phyloP scores from a whole-genome alignment of 2,329 filamentous ascomycete genomes.

The Podosphaera leucotricha region DNA sequence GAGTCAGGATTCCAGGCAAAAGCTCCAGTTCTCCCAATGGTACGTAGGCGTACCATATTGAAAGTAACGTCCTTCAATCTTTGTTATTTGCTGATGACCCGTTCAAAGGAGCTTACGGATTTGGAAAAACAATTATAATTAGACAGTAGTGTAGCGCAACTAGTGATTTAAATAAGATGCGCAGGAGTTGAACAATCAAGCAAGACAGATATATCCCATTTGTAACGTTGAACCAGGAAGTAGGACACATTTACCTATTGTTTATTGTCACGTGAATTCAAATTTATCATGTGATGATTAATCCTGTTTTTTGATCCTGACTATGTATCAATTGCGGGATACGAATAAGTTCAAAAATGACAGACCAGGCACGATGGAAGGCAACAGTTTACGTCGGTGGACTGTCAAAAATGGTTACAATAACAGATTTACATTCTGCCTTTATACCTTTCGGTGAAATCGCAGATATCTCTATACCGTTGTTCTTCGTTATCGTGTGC shows the following conservation, averaged over 20 bases:
- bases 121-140: no score
- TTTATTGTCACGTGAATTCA: no score
- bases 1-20: constrained; percentile 88
- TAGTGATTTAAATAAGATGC: no score
- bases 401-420: constrained; percentile 55
- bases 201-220: no score
- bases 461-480: constrained; percentile 64
- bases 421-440: constrained; percentile 57
- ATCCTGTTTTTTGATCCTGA: no score
- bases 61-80: background rate
- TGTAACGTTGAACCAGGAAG: no score
- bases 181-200: no score
- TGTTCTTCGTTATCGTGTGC: constrained; percentile 4
- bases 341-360: constrained; percentile 27
- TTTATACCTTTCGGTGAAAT: constrained; percentile 97
- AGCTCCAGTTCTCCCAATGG: constrained; percentile 87
- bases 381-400: constrained; percentile 84
- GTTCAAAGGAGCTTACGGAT: no score
- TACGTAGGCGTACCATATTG: constrained; percentile 79
- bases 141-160: no score
- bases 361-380: constrained; percentile 64
- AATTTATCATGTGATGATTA: no score
- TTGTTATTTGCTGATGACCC: background rate
- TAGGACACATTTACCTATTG: no score
- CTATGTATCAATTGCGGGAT: no score